Evolutionary conservation across 2,329 filamentous ascomycete species (phyloP).

Genomic region (Aspergillus latus): DNA sequence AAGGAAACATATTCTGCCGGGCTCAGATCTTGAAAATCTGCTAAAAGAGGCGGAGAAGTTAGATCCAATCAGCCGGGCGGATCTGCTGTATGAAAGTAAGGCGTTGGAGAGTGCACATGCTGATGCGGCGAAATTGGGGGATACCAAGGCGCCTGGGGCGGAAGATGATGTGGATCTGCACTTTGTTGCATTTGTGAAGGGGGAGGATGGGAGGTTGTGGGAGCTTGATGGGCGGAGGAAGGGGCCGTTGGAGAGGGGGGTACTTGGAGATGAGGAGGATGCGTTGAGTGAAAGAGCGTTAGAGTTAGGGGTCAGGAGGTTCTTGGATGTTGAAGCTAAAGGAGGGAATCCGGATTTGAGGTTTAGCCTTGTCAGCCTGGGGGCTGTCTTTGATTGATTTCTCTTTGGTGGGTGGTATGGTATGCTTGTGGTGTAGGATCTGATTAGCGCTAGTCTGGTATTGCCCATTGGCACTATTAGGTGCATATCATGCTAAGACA

Average conservation of each 20-base stretch:
- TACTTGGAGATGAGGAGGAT: constrained; percentile 62
- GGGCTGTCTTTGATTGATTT: constrained; percentile 57
- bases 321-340: constrained; percentile 58
- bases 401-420: neutral
- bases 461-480: neutral
- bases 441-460: neutral
- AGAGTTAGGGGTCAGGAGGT: constrained; percentile 64
- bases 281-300: constrained; percentile 74
- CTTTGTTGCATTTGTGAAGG: constrained; percentile 92
- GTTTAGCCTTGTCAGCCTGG: constrained; percentile 63
- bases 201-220: constrained; percentile 68
- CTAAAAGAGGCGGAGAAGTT: constrained; percentile 70
- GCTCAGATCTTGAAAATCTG: constrained; percentile 53
- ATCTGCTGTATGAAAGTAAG: constrained; percentile 73
- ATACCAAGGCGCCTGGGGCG: constrained; percentile 74
- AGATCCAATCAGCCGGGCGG: constrained; percentile 63
- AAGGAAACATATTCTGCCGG: constrained; percentile 58
- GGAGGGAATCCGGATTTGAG: constrained; percentile 58
- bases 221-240: constrained; percentile 75
- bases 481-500: neutral
- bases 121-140: constrained; percentile 72
- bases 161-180: constrained; percentile 87
- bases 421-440: neutral
- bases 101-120: constrained; percentile 77
- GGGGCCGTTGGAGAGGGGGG: constrained; percentile 69